Evolutionary conservation across 768 basidiomycete genomes (phyloP).

Genomic region (Lactifluus piperatus): DNA sequence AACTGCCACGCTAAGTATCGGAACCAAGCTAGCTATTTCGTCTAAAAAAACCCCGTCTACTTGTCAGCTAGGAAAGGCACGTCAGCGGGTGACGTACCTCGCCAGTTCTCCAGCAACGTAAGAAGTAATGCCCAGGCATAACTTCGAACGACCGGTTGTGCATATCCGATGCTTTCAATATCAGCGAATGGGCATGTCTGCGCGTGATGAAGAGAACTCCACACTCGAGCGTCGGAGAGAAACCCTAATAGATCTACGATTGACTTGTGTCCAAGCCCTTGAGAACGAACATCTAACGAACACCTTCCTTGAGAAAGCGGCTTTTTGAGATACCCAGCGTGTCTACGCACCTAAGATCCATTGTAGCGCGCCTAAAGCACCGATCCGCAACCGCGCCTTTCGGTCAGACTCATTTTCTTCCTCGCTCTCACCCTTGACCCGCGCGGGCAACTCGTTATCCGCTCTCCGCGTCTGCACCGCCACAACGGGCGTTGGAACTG

Average conservation of each 20-base stretch:
- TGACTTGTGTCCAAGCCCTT: not conserved
- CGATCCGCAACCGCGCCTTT: slow-evolving; percentile 57
- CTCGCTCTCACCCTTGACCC: slow-evolving; percentile 45
- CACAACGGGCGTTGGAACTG: slow-evolving; percentile 22
- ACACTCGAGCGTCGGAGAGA: slow-evolving; percentile 45
- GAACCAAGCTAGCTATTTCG: slow-evolving; percentile 29
- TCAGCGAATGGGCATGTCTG: slow-evolving; percentile 36
- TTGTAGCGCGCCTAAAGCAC: slow-evolving; percentile 54
- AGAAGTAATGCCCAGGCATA: slow-evolving; percentile 56
- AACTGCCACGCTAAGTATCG: slow-evolving; percentile 45
- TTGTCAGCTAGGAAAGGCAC: not conserved
- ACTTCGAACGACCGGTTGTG: slow-evolving; percentile 65
- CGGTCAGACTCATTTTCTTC: slow-evolving; percentile 68
- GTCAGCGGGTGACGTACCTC: slow-evolving; percentile 30
- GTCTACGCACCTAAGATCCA: slow-evolving; percentile 51
- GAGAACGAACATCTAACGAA: slow-evolving; percentile 13
- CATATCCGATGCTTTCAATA: slow-evolving; percentile 45
- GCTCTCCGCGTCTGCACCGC: slow-evolving; percentile 24
- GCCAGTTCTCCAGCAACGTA: slow-evolving; percentile 34
- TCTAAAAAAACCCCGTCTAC: slow-evolving; percentile 16
- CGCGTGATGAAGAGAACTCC: slow-evolving; percentile 46
- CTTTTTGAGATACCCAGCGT: not conserved
- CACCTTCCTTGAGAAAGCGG: not conserved
- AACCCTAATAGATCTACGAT: slow-evolving; percentile 31
- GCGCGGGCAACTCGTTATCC: slow-evolving; percentile 24